Base-by-base conservation (phyloP, 306 rosid genomes). In the Quercus gilva region DNA sequence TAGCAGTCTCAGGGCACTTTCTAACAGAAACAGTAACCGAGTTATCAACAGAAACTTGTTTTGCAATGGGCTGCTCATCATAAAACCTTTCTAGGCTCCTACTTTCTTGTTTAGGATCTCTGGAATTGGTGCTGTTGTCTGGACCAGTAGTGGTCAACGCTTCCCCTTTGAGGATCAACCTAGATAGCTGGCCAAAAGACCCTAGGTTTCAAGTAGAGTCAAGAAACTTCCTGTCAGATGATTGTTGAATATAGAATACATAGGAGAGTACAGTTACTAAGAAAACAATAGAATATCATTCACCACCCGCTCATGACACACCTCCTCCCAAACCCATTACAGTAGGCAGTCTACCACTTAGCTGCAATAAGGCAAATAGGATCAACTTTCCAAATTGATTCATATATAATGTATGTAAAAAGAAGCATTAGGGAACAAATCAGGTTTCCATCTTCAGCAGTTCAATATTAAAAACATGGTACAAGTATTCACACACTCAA, bases 1-100 rank as follows among this genome's bases (percentile, higher is more conserved):
- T 87, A 67, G 83, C 78, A 70, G 98, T 87, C 84, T 90, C 92
- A n/a, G 88, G 76, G 80, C 86, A 82, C 81, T 93, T 91, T 70
- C 60, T 87, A 55, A 88, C 82, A 41, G 92, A 88, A 78, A 93
- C 94, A 82, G 78, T 82, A 70, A 88, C 80, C 10, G 87, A 81
- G 79, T 89, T 89, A 61, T 77, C 79, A 72, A 89, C 77, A 21
- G 84, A 45, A 78, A 84, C 81, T 69, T 91, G 90, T 85, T 91
- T 96, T 73, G 79, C 84, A 69, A 91, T 70, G 33, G 93, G 92
- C 45, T 88, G 83, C 78, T 91, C 98, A 81, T 84, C 86, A 37
- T 85, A 85, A 86, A 93, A 96, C 73, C 92, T 94, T 88, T 90
- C 88, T 79, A 87, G 80, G 67, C 69, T 63, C 76, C 75, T 82